phyloP scores from a whole-genome alignment of 2,329 filamentous ascomycete species.

The Rutstroemia sp. region DNA sequence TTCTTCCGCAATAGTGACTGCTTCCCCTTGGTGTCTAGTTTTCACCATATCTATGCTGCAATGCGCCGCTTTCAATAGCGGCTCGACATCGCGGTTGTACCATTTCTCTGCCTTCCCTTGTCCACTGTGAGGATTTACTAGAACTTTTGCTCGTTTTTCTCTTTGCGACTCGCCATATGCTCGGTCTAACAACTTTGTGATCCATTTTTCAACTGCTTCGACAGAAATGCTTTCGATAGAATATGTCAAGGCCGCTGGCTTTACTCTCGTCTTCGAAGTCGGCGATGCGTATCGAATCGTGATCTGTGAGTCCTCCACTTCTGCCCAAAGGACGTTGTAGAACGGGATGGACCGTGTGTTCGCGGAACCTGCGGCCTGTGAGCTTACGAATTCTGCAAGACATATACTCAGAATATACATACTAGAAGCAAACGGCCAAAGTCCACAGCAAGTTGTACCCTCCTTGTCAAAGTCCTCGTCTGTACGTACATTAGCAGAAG shows the following conservation, averaged over 20 bases:
- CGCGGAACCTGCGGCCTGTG: conserved; percentile 21
- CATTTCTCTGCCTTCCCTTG: conserved; percentile 67
- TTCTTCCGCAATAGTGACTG: conserved; percentile 64
- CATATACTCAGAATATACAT: conserved; percentile 5
- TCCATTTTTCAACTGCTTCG: conserved; percentile 41
- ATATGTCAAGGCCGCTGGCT: conserved; percentile 55
- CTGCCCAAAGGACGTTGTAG: conserved; percentile 80
- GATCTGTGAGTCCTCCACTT: conserved; percentile 49
- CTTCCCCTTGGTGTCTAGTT: conserved; percentile 70
- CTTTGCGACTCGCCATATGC: conserved; percentile 65
- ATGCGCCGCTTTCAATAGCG: conserved; percentile 73
- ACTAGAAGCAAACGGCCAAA: conserved; percentile 40
- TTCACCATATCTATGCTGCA: conserved; percentile 68
- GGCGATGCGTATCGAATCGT: conserved; percentile 66
- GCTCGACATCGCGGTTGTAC: conserved; percentile 69
- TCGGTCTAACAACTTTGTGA: conserved; percentile 54
- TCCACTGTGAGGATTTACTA: conserved; percentile 88
- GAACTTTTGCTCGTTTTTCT: conserved; percentile 73
- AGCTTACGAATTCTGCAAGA: neutral
- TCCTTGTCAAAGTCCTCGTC: conserved; percentile 46
- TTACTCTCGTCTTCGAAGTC: conserved; percentile 50
- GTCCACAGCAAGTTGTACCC: conserved; percentile 46
- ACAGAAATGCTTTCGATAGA: conserved; percentile 35
- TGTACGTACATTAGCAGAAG: conserved; percentile 18
- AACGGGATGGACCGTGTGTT: conserved; percentile 55